Percentiles rank a stretch among this genome's conserved stretches.
phyloP scores from a whole-genome alignment of 129 eudicot genomes.

The Heracleum sosnowskyi region DNA sequence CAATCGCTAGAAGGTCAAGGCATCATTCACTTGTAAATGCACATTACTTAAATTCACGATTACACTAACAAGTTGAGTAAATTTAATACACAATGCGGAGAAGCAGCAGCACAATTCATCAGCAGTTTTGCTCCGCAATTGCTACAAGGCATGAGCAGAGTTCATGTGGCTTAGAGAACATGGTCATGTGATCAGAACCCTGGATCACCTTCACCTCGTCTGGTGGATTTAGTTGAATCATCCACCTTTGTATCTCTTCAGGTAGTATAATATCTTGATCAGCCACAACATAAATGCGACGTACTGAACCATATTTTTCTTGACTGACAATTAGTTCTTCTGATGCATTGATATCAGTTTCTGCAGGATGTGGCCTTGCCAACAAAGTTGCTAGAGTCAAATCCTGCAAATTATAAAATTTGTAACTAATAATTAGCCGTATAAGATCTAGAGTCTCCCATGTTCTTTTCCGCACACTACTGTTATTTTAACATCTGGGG shows the following conservation, averaged over 20 bases:
- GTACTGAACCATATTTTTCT: slow-evolving; percentile 20
- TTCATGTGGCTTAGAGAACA: slow-evolving; percentile 15
- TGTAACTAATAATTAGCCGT: neutral
- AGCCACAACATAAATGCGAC: slow-evolving; percentile 15
- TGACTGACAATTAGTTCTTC: neutral
- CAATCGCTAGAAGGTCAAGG: too few species aligned
- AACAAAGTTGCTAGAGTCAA: slow-evolving; percentile 20
- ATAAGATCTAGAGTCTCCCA: too few species aligned
- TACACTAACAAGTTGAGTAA: too few species aligned
- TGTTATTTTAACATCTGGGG: too few species aligned
- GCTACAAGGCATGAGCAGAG: neutral
- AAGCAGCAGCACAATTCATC: neutral
- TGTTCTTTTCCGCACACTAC: too few species aligned
- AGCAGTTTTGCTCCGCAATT: neutral
- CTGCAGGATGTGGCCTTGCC: slow-evolving; percentile 18
- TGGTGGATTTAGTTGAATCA: slow-evolving; percentile 20
- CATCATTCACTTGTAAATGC: too few species aligned
- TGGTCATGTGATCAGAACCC: slow-evolving; percentile 18
- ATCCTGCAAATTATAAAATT: slow-evolving; percentile 1
- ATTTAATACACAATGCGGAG: neutral
- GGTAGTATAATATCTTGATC: slow-evolving; percentile 1
- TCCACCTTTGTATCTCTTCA: slow-evolving; percentile 14
- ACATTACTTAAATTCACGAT: too few species aligned
- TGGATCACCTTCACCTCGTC: slow-evolving; percentile 19
- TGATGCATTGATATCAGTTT: neutral